Evolutionary conservation across 306 rosid genomes (phyloP).

Genomic region (Quillaja saponaria): DNA sequence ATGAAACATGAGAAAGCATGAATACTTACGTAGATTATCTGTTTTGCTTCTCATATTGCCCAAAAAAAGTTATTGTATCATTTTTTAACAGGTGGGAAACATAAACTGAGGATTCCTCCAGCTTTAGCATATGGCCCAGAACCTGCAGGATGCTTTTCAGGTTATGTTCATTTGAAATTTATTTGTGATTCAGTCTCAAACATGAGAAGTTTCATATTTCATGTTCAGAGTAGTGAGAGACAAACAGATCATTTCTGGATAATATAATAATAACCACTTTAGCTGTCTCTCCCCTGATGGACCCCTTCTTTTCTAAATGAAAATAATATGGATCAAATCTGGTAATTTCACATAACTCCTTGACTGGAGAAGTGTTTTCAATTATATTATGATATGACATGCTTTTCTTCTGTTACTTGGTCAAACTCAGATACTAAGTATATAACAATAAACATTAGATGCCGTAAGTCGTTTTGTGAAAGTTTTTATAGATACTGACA

Average conservation of each 20-base stretch:
- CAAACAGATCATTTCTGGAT: not conserved
- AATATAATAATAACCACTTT: conserved; percentile 10
- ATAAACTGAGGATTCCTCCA: conserved; percentile 83
- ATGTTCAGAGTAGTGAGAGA: not conserved
- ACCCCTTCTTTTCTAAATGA: not conserved
- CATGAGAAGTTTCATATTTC: not conserved
- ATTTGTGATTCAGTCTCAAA: conserved; percentile 20
- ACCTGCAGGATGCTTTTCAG: conserved; percentile 97
- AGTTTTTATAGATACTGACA: conserved; percentile 31
- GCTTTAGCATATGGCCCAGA: conserved; percentile 94
- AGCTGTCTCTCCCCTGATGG: not conserved
- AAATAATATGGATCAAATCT: not conserved
- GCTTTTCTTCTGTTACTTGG: conserved; percentile 16
- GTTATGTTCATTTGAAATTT: conserved; percentile 39
- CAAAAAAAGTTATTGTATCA: conserved; percentile 1
- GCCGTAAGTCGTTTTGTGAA: conserved; percentile 8
- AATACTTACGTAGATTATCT: conserved; percentile 13
- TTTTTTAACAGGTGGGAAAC: conserved; percentile 73
- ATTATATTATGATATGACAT: conserved; percentile 8
- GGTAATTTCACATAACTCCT: not conserved
- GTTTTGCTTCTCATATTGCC: conserved; percentile 16
- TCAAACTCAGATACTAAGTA: conserved; percentile 11
- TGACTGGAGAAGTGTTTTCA: conserved; percentile 9
- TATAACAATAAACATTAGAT: conserved; percentile 11
- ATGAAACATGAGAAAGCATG: conserved; percentile 15